These are phyloP conservation scores for Candida koratica DNA, from an alignment of 805 yeast genomes.

Conservation along the genomic window DNA sequence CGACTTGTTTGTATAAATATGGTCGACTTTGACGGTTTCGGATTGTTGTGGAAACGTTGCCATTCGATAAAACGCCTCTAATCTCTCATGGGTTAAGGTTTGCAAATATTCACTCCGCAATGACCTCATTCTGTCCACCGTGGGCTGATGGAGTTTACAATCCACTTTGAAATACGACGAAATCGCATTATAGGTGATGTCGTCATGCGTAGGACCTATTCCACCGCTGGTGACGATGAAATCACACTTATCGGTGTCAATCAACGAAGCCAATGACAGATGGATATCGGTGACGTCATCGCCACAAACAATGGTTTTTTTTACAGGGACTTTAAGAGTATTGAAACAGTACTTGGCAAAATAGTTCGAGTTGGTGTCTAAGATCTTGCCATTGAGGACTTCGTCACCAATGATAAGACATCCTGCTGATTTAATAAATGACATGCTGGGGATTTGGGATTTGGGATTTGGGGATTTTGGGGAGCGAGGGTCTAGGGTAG, in stretches of 20 bases:
- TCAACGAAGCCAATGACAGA: constrained; percentile 46
- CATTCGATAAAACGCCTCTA: constrained; percentile 68
- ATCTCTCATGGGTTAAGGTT: constrained; percentile 39
- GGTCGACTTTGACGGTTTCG: constrained; percentile 30
- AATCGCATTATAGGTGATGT: constrained; percentile 74
- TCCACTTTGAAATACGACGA: constrained; percentile 59
- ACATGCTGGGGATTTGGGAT: too few species aligned
- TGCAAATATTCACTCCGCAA: constrained; percentile 38
- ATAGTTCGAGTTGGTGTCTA: constrained; percentile 69
- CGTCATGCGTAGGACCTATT: constrained; percentile 90
- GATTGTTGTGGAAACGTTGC: constrained; percentile 60
- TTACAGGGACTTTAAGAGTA: constrained; percentile 59
- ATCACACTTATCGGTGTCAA: constrained; percentile 47
- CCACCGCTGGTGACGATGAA: constrained; percentile 68
- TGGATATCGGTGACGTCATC: constrained; percentile 68
- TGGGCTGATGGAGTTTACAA: constrained; percentile 49
- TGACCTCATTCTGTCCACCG: constrained; percentile 56
- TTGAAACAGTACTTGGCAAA: constrained; percentile 70
- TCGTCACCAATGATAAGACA: constrained; percentile 80
- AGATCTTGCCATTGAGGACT: constrained; percentile 78
- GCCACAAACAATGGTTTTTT: constrained; percentile 67
- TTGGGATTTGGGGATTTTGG: too few species aligned
- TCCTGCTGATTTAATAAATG: constrained; percentile 34
- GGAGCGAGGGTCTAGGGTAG: too few species aligned
- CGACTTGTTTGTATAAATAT: constrained; percentile 40